Conservation (phyloP, 2,329 filamentous ascomycete species). For the Penicillium hordei region DNA sequence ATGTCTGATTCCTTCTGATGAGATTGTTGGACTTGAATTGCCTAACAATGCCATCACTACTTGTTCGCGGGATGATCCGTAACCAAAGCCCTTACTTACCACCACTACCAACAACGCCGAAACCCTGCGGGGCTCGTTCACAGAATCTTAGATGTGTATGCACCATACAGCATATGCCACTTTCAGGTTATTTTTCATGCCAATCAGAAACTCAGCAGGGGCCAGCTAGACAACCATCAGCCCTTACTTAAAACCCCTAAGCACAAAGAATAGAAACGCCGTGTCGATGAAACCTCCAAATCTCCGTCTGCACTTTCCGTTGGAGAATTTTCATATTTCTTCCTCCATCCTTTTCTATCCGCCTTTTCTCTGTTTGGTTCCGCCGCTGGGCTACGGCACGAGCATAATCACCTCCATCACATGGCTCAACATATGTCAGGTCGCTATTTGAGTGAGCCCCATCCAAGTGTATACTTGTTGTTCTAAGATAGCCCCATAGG, state of each 20-base stretch:
- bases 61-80: slow-evolving; percentile 49
- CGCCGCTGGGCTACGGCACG: not conserved
- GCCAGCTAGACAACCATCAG: slow-evolving; percentile 35
- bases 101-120: slow-evolving; percentile 48
- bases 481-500: too few relatives aligned
- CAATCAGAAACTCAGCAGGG: slow-evolving; percentile 41
- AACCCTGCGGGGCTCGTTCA: slow-evolving; percentile 35
- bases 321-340: slow-evolving; percentile 19
- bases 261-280: too few relatives aligned
- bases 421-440: too few relatives aligned
- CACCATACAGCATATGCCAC: slow-evolving; percentile 31
- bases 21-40: not conserved
- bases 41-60: slow-evolving; percentile 44
- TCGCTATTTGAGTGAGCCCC: too few relatives aligned
- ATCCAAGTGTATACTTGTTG: too few relatives aligned
- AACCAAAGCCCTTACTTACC: slow-evolving; percentile 50
- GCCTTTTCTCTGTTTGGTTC: not conserved
- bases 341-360: not conserved
- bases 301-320: slow-evolving; percentile 41
- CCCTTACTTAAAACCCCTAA: too few relatives aligned
- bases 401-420: too few relatives aligned
- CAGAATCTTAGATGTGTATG: slow-evolving; percentile 45
- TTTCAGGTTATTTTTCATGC: slow-evolving; percentile 28
- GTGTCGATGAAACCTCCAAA: slow-evolving; percentile 50
- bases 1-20: not conserved